These are phyloP conservation scores for Syncephalastrum sp. DNA, from an alignment of 371 early-diverging fungal genomes.

Conservation along the genomic window DNA sequence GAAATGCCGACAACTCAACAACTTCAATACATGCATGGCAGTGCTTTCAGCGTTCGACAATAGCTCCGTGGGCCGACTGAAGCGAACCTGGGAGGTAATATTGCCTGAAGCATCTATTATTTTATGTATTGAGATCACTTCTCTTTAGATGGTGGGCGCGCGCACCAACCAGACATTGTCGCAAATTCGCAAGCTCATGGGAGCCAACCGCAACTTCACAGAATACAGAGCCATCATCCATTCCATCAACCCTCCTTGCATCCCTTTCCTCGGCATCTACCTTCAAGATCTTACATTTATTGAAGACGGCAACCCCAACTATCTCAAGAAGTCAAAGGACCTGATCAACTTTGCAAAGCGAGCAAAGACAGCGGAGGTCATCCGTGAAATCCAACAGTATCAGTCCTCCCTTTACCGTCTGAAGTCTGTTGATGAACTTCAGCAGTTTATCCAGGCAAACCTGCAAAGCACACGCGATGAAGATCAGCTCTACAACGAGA, in stretches of 20 bases:
- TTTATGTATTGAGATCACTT: slow-evolving; percentile 34
- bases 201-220: slow-evolving; percentile 79
- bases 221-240: slow-evolving; percentile 87
- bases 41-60: slow-evolving; percentile 89
- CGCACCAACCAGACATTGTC: slow-evolving; percentile 40
- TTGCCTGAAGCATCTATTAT: slow-evolving; percentile 30
- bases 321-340: slow-evolving; percentile 52
- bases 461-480: slow-evolving; percentile 54
- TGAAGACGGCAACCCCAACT: slow-evolving; percentile 88
- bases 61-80: slow-evolving; percentile 85
- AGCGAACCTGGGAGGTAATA: slow-evolving; percentile 49
- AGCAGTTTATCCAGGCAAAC: slow-evolving; percentile 65
- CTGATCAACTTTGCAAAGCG: slow-evolving; percentile 94
- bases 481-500: slow-evolving; percentile 71
- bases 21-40: slow-evolving; percentile 91
- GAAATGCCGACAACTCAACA: slow-evolving; percentile 45
- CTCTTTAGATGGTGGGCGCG: slow-evolving; percentile 37
- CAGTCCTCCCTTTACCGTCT: slow-evolving; percentile 83
- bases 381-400: slow-evolving; percentile 92
- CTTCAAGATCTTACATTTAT: slow-evolving; percentile 93
- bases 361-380: slow-evolving; percentile 85
- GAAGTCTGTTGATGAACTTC: slow-evolving; percentile 81
- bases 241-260: slow-evolving; percentile 87
- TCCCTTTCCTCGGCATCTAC: slow-evolving; percentile 92
- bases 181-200: slow-evolving; percentile 70